Base-by-base conservation (phyloP, 495 filamentous ascomycete species). In the Penicilliopsis zonata region DNA sequence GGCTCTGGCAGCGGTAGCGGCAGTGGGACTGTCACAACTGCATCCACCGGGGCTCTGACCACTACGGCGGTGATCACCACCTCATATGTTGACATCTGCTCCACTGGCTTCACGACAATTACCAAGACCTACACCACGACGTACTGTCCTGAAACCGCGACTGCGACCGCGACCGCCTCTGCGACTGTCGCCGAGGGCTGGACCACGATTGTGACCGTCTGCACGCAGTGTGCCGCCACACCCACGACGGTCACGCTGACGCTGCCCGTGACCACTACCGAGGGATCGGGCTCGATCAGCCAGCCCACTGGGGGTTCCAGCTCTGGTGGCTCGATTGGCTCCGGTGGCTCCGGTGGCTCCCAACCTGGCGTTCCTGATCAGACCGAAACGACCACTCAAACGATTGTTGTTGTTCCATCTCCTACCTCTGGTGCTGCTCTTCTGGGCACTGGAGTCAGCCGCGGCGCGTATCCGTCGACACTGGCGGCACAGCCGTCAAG, bases 141-240 rank as follows among this genome's bases (percentile, higher is more conserved):
- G 14, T 49, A 54, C 22, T 65, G 59, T 41, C 57, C 59, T 9
- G 51, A 45, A 21, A 47, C 49, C 6, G 29, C 30, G 13, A 34
- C 50, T 2, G 46, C 53, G 10, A 46, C 47, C 6, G 38, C 53
- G 13, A 55, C 46, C 16, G 47, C 37, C 10, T 12, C 48, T 14
- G 35, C 38, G 0, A 39, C 47, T 18, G 46, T 63, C 5, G 59
- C 59, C 2, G 52, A 59, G 26, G 62, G 62, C 36, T 67, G 63
- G 57, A 62, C 56, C 15, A 61, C 59, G 8, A 67, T 59, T n/a
- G 61, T 59, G 6, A 59, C 54, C n/a, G 56, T 61, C 26, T 69
- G 65, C 57, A 60, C 51, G 5, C 45, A 54, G 6, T 69, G 64
- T 38, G 59, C 48, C 18, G 45, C 57, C 14, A 57, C 52, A 8